A percentile compares a stretch with the other conserved stretches of the same genome.
These are phyloP conservation scores for Acanthamoeba lenticulata DNA, from an alignment of 208 protist genomes.

Conservation along the genomic window DNA sequence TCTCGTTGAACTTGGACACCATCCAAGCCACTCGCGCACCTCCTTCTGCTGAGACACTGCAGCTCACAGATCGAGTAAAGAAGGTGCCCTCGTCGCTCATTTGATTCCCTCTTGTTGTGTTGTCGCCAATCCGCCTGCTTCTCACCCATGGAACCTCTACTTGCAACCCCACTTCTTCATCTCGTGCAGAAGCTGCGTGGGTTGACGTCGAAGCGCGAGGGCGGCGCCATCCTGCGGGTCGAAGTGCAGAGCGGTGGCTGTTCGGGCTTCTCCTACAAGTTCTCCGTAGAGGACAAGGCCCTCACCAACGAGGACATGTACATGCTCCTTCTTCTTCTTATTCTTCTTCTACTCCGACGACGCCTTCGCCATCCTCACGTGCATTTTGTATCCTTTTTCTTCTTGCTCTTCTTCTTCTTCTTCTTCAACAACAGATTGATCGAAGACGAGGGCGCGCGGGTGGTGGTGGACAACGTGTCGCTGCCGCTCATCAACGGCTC, in stretches of 20 bases:
- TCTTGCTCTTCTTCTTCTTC: too few relatives aligned
- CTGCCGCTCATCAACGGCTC: not conserved
- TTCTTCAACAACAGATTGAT: not conserved
- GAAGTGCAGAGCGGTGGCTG: slow-evolving; percentile 4
- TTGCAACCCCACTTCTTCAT: not conserved
- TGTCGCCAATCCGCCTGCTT: not conserved
- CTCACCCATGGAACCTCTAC: too few relatives aligned
- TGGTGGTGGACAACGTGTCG: slow-evolving; percentile 38
- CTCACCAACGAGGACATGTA: not conserved
- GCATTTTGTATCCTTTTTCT: too few relatives aligned
- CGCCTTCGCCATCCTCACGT: too few relatives aligned
- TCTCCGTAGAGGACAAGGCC: not conserved
- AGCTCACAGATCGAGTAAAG: not conserved
- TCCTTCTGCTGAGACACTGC: not conserved
- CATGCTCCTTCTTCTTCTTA: too few relatives aligned
- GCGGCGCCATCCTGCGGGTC: not conserved
- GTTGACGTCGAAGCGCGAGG: not conserved
- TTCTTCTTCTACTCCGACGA: too few relatives aligned
- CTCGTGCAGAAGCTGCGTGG: not conserved
- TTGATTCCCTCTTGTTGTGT: not conserved
- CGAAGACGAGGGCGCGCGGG: not conserved
- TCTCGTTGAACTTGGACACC: not conserved
- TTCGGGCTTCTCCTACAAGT: slow-evolving; percentile 44
- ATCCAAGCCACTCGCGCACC: not conserved
- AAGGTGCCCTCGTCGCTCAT: not conserved